Percentiles rank a stretch among this genome's conserved stretches.
These are phyloP conservation scores for Rachicladosporium sp. DNA, from an alignment of 2,329 filamentous ascomycete genomes.

Conservation along the genomic window DNA sequence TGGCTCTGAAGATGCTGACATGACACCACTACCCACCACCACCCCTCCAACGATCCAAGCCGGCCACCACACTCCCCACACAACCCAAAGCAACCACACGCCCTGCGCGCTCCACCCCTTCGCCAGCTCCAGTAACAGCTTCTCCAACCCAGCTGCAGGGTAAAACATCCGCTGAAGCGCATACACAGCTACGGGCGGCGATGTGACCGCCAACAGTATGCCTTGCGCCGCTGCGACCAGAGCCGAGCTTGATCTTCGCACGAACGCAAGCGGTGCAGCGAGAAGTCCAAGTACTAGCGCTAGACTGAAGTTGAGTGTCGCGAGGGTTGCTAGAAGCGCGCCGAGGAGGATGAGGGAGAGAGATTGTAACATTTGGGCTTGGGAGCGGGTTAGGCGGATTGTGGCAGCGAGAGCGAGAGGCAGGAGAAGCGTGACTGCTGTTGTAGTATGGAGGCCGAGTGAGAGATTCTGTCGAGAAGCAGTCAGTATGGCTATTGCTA, in stretches of 20 bases:
- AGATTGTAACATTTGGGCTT: conserved; percentile 69
- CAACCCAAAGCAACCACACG: conserved; percentile 19
- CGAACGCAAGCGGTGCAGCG: conserved; percentile 67
- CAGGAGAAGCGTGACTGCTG: conserved; percentile 27
- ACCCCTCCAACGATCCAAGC: conserved; percentile 18
- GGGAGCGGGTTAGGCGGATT: conserved; percentile 35
- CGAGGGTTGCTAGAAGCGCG: conserved; percentile 81
- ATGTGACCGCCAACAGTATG: too few relatives aligned
- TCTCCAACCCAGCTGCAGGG: conserved; percentile 6
- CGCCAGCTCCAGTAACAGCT: conserved; percentile 18
- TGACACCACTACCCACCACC: conserved; percentile 13
- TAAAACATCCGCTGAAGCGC: too few relatives aligned
- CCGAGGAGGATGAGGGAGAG: conserved; percentile 88
- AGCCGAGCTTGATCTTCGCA: conserved; percentile 23
- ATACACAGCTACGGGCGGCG: too few relatives aligned
- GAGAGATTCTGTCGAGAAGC: conserved; percentile 5
- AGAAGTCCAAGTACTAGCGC: conserved; percentile 74
- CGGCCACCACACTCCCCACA: conserved; percentile 23
- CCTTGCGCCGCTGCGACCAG: too few relatives aligned
- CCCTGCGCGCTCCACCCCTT: conserved; percentile 22
- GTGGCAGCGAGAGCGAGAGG: conserved; percentile 9
- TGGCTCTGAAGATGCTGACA: not conserved
- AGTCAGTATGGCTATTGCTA: not conserved
- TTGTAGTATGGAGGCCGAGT: conserved; percentile 38
- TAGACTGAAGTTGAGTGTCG: conserved; percentile 90